These are phyloP conservation scores for Harrya chromipes DNA, from an alignment of 768 basidiomycete genomes.

Conservation along the genomic window DNA sequence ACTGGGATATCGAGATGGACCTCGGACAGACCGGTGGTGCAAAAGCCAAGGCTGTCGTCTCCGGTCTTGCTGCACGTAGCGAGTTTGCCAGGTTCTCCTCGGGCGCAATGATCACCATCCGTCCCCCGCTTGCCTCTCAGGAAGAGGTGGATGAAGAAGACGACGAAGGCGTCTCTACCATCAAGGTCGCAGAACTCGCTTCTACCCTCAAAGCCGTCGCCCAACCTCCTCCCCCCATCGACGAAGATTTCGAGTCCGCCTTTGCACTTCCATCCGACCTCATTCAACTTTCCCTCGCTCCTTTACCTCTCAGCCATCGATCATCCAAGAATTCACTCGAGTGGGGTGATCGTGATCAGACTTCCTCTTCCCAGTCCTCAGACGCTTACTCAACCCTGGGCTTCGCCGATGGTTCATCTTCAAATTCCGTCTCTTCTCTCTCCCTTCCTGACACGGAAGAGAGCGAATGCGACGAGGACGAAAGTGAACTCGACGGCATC, in stretches of 20 bases:
- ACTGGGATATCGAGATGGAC: conserved; percentile 82
- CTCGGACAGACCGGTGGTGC: conserved; percentile 55
- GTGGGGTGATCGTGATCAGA: conserved; percentile 83
- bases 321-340: conserved; percentile 82
- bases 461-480: conserved; percentile 63
- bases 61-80: conserved; percentile 39
- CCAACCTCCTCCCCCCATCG: conserved; percentile 40
- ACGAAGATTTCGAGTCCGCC: conserved; percentile 80
- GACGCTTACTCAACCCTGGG: conserved; percentile 81
- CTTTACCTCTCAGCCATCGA: conserved; percentile 70
- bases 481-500: conserved; percentile 77
- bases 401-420: conserved; percentile 70
- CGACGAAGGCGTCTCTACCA: conserved; percentile 81
- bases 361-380: conserved; percentile 82
- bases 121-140: conserved; percentile 54
- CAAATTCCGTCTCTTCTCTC: conserved; percentile 62
- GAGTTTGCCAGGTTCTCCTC: conserved; percentile 35
- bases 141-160: conserved; percentile 61
- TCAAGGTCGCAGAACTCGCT: conserved; percentile 63
- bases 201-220: conserved; percentile 32
- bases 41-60: conserved; percentile 40
- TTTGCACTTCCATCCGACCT: conserved; percentile 80
- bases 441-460: conserved; percentile 71
- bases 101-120: conserved; percentile 47
- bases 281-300: conserved; percentile 77